A percentile compares a stretch with the other conserved stretches of the same genome.
Conservation (phyloP, 345 rosid species). For the Brassica nigra region DNA sequence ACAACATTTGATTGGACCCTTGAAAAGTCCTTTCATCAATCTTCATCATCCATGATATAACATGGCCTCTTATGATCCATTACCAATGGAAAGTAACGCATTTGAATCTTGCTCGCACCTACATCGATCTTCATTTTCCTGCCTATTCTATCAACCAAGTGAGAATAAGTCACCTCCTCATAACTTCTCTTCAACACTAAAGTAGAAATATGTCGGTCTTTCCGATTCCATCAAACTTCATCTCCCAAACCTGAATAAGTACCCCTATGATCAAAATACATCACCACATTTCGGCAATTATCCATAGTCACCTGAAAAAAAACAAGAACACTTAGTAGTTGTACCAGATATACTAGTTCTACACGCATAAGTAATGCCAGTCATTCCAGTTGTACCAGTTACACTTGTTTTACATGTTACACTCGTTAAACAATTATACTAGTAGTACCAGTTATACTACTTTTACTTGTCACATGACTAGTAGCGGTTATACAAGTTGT, state of each 20-base stretch:
- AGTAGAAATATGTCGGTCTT: neutral
- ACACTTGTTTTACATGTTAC: neutral
- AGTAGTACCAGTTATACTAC: neutral
- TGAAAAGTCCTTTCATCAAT: too few species aligned
- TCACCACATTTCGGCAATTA: neutral
- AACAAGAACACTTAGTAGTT: neutral
- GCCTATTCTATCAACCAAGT: neutral
- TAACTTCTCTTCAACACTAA: neutral
- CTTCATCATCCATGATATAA: too few species aligned
- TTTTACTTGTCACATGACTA: neutral
- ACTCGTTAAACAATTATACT: neutral
- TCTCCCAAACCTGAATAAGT: neutral
- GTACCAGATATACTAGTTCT: neutral
- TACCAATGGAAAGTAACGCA: neutral
- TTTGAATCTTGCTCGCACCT: neutral
- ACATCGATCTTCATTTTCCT: neutral
- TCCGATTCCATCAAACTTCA: neutral
- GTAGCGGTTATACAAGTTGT: neutral
- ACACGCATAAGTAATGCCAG: neutral
- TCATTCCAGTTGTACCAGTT: neutral
- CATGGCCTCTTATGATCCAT: neutral
- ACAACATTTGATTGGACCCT: too few species aligned
- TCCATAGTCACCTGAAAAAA: neutral
- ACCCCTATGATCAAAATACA: neutral
- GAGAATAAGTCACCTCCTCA: too few species aligned